Base-by-base conservation (phyloP, 495 filamentous ascomycete genomes). In the Tuber melanosporum region DNA sequence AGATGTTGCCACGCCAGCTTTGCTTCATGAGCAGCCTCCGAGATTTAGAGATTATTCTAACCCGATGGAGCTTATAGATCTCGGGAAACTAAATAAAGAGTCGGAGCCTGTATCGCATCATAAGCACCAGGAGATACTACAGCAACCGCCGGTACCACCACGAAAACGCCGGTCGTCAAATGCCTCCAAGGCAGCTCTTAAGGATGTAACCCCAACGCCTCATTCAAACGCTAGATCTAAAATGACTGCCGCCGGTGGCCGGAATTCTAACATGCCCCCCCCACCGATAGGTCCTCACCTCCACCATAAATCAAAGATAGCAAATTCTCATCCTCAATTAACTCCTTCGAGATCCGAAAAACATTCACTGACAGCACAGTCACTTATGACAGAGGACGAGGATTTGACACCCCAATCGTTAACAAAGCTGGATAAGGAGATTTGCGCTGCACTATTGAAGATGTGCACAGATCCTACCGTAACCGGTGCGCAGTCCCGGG, bases 401-500 rank as follows among this genome's bases (percentile, higher is more conserved):
- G 46, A 57, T 1, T 71, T 72, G 7, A 73, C 82, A 1, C 80
- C 82, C 12, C 86, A 85, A 78, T 70, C 80, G 2, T 83, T 86
- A 66, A 85, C 79, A 39, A 85, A 86, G 72, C 76, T 83, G 20
- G 80, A 82, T 70, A 49, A 69, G 43, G 77, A 77, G 43, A 82
- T 82, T 41, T 82, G 80, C 57, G 36, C 41, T 26, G 80, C 77
- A 44, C 47, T 82, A 22, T 49, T 42, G 39, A 43, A 70, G 6
- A 76, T 82, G 80, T 78, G 71, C 57, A 72, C 42, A 32, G 62
- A 73, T 19, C 39, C 57, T 20, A n/a, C 71, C 15, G 32, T 73
- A 32, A 52, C 72, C n/a, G 39, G 66, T 10, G 71, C 72, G 9
- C 71, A 84, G 85, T 62, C 84, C 86, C 78, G 87, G 85, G 89